A percentile compares a stretch with the other conserved stretches of the same genome.
Conservation (phyloP, 768 basidiomycete genomes). For the Rhizopogon vulgaris region DNA sequence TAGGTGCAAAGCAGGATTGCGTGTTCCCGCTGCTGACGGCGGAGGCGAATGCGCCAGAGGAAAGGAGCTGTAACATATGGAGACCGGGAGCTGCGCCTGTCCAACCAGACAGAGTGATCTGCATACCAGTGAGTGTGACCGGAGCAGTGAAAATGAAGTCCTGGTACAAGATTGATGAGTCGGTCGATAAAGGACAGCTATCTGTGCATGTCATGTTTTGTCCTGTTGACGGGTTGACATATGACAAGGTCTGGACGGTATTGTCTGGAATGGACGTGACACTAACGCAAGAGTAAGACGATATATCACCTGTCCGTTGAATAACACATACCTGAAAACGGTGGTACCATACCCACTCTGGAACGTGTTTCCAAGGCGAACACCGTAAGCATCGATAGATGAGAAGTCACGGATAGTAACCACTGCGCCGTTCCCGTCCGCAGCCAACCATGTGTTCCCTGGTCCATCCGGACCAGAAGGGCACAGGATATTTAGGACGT, state of each 20-base stretch:
- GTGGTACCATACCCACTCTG: conserved; percentile 74
- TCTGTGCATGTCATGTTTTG: conserved; percentile 72
- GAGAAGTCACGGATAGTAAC: conserved; percentile 75
- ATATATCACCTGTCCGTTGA: conserved; percentile 1
- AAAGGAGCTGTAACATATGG: conserved; percentile 88
- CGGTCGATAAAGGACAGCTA: conserved; percentile 74
- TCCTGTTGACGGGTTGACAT: conserved; percentile 69
- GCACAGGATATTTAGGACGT: conserved; percentile 73
- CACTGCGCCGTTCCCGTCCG: conserved; percentile 61
- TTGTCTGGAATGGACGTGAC: conserved; percentile 89
- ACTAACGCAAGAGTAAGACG: conserved; percentile 34
- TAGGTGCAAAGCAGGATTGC: conserved; percentile 72
- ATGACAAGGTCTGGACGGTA: conserved; percentile 67
- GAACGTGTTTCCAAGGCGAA: conserved; percentile 92
- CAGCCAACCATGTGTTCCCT: conserved; percentile 80
- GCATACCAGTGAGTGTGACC: conserved; percentile 78
- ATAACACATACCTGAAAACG: conserved; percentile 66
- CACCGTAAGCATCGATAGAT: conserved; percentile 67
- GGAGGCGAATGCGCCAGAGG: conserved; percentile 87
- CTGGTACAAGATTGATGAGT: conserved; percentile 77
- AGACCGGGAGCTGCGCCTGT: conserved; percentile 73
- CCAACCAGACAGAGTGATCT: conserved; percentile 75
- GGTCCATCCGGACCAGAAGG: conserved; percentile 78
- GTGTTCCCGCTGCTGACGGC: conserved; percentile 55
- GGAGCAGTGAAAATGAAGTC: conserved; percentile 80